These are phyloP conservation scores for Gnetum montanum DNA, from an alignment of 75 land plant species.

Conservation along the genomic window DNA sequence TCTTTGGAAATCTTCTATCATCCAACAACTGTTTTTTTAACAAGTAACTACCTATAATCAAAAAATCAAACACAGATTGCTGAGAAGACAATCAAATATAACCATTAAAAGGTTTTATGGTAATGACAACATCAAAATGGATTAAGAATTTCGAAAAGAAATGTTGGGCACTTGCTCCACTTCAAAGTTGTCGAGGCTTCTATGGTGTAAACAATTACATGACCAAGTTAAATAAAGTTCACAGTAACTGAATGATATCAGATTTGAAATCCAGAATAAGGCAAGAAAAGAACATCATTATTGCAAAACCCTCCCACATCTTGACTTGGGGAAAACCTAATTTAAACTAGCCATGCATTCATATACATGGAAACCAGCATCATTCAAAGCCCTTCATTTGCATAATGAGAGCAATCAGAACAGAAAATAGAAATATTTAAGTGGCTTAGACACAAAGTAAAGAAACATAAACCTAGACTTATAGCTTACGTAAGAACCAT, in stretches of 20 bases:
- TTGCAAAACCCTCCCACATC: background rate
- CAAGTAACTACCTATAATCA: conserved; percentile 53
- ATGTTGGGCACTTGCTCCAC: too few relatives aligned
- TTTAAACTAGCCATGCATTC: background rate
- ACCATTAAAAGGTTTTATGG: too few relatives aligned
- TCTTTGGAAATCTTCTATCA: conserved; percentile 76
- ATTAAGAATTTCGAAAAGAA: too few relatives aligned
- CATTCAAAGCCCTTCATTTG: background rate
- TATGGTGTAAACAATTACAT: too few relatives aligned
- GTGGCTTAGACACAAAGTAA: background rate
- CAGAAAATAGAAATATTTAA: background rate
- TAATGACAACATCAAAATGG: too few relatives aligned
- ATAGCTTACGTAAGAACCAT: too few relatives aligned
- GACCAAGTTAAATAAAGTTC: too few relatives aligned
- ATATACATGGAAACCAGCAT: background rate
- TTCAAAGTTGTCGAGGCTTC: too few relatives aligned
- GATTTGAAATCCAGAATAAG: background rate
- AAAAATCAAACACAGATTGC: too few relatives aligned
- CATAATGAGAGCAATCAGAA: background rate
- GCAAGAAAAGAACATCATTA: background rate
- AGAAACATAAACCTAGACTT: too few relatives aligned
- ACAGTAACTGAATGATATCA: too few relatives aligned
- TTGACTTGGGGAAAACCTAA: background rate
- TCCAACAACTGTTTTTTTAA: conserved; percentile 78
- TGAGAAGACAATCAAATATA: too few relatives aligned